Evolutionary conservation across 768 basidiomycete genomes (phyloP), one percentile per base, ranked within the genome.

Genomic region (Inosperma sp.): DNA sequence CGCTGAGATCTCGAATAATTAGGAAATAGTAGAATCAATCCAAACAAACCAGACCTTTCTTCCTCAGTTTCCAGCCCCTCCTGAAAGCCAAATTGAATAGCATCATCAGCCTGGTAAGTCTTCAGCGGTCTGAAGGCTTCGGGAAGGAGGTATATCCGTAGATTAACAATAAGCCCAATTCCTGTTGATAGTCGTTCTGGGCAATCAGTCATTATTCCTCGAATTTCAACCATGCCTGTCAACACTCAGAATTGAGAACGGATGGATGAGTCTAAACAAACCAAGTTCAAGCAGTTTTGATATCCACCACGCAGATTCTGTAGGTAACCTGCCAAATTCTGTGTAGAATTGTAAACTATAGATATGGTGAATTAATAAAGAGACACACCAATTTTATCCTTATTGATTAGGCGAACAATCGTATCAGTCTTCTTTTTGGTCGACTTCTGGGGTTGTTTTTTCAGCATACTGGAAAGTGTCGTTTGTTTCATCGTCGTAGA

Each of bases 321-420:
- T 82, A 0, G 86, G 82, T 22, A 93, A 65, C 21, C 90, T 74
- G 8, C 87, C 90, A 57, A 93, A 86, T 59, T 91, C 89, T 87
- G 19, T 21, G 46, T 41, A 21, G 48, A 8, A 16, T 27, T 46
- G 53, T 39, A 43, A 51, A 19, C 34, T 30, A 17, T 17, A 33
- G 42, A 12, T 44, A 3, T 22, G 26, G 17, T 12, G 22, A 16
- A 30, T n/a, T 17, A 30, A 8, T 22, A 51, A 14, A 53, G 72
- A 30, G 54, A 52, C 60, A 14, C 13, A 88, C 87, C 86, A 50
- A 82, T 83, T 1, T 86, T 86, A 29, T 76, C 72, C 23, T 59
- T 68, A 56, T 86, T 89, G 0, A 81, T 73, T 17, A 90, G 67
- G 13, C 86, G 78, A 23, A 89, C 82, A 21, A 89, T 81, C 14